A percentile compares a stretch with the other conserved stretches of the same genome.
These are phyloP conservation scores for Penicillium desertorum DNA, from an alignment of 495 filamentous ascomycete genomes.

Conservation along the genomic window DNA sequence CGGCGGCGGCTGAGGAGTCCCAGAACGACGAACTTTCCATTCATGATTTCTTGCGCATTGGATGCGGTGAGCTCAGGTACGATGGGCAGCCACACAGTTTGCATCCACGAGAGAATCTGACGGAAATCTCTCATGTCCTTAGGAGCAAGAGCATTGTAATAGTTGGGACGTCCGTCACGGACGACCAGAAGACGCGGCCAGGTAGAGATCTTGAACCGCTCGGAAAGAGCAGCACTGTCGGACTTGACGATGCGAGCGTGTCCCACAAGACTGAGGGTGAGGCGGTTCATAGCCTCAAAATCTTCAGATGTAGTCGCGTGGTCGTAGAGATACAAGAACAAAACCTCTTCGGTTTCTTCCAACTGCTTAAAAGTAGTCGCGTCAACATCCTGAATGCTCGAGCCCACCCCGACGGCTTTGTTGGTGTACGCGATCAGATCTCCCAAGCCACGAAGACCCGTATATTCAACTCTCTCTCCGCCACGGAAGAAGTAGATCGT, in stretches of 20 bases:
- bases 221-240: constrained; percentile 65
- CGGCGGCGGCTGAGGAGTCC: constrained; percentile 82
- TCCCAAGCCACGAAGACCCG: constrained; percentile 87
- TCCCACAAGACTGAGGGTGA: constrained; percentile 83
- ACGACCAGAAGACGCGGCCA: constrained; percentile 91
- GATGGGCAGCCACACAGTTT: constrained; percentile 93
- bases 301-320: constrained; percentile 90
- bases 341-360: constrained; percentile 90
- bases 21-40: constrained; percentile 86
- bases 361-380: constrained; percentile 72
- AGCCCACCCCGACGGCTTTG: constrained; percentile 77
- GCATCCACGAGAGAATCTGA: constrained; percentile 87
- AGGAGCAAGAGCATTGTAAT: constrained; percentile 80
- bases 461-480: constrained; percentile 88
- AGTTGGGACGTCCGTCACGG: constrained; percentile 81
- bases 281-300: constrained; percentile 80
- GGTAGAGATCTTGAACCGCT: constrained; percentile 89
- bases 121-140: constrained; percentile 85
- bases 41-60: constrained; percentile 93
- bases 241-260: constrained; percentile 92
- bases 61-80: constrained; percentile 89
- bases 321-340: constrained; percentile 97
- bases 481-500: constrained; percentile 93
- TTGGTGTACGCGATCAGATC: constrained; percentile 84
- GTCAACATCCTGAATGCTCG: constrained; percentile 77